These are phyloP conservation scores for Colletotrichum filicis DNA, from an alignment of 2,329 filamentous ascomycete genomes.

Conservation along the genomic window DNA sequence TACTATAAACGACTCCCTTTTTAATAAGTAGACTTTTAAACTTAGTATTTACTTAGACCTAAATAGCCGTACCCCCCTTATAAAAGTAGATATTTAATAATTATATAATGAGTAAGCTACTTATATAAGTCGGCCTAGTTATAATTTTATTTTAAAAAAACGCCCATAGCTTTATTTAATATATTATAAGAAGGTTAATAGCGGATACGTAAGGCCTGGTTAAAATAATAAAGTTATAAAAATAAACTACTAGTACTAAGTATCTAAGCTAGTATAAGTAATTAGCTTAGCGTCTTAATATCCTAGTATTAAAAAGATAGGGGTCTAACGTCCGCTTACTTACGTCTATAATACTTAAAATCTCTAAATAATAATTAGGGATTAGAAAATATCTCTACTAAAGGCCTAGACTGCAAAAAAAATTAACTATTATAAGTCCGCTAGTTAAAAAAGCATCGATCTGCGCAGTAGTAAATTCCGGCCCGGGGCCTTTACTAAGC, in stretches of 20 bases:
- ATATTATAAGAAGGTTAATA: neutral
- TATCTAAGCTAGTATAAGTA: neutral
- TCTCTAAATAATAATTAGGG: too few species aligned
- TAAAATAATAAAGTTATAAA: neutral
- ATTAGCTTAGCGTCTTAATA: conserved; percentile 17
- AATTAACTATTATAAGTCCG: too few species aligned
- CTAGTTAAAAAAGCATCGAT: too few species aligned
- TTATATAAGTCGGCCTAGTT: neutral
- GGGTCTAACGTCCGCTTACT: conserved; percentile 41
- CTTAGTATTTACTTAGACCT: neutral
- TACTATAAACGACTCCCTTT: neutral
- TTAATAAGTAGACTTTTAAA: neutral
- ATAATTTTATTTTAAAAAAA: neutral
- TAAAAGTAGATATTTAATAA: neutral
- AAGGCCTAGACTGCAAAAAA: too few species aligned
- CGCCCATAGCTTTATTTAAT: neutral
- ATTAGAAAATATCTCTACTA: too few species aligned
- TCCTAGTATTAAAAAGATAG: conserved; percentile 39
- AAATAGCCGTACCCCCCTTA: neutral
- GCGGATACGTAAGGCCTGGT: neutral
- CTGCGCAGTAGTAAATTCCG: too few species aligned
- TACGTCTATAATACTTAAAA: too few species aligned
- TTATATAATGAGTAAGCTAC: neutral
- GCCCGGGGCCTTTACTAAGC: too few species aligned
- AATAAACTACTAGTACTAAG: neutral